Base-by-base conservation (phyloP, 1,284 basidiomycete species). In the Leccinum angustisporum region DNA sequence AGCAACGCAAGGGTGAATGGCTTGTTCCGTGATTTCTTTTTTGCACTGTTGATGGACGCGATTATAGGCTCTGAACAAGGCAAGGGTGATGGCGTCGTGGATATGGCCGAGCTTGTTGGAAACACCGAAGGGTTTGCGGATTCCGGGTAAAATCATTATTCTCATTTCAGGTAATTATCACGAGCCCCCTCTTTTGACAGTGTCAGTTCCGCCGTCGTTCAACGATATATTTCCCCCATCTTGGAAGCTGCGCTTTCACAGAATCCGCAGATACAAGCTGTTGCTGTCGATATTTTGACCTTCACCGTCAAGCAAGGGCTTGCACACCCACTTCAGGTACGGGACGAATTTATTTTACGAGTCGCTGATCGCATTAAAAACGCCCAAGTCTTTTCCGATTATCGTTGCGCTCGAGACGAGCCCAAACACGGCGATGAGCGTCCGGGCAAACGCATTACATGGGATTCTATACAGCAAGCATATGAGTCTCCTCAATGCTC, bases 241-340 rank as follows among this genome's bases (percentile, higher is more conserved):
- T 79, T 98, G 38, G 83, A 90, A 1, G 91, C 94, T 1, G 91
- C 93, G 0, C 76, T 94, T 31, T 92, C 92, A 1, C 81, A 83
- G 59, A 83, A 90, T 65, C 67, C 79, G 0, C 83, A 85, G 51
- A 87, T 94, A 53, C 96, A 98, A 73, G 81, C 84, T 6, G 83
- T 92, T 5, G 96, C 96, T 4, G 85, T 97, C 59, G 95, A 98
- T 67, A 92, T 99, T 46, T 77, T 99, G 55, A 90, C 86, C 36
- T 95, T 97, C 69, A 95, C 95, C 0, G 87, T 99, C 67, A 93
- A 91, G 72, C 96, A 98, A 76, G 97, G 97, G 1, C 81, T 99
- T 46, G 93, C 94, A 13, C 97, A 99, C 76, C 97, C 97, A 1
- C 82, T 98, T 4, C 89, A 92, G 78, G 90, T 91, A 66, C 66